phyloP scores from a whole-genome alignment of 2,329 filamentous ascomycete species.

The Fusarium sp. region DNA sequence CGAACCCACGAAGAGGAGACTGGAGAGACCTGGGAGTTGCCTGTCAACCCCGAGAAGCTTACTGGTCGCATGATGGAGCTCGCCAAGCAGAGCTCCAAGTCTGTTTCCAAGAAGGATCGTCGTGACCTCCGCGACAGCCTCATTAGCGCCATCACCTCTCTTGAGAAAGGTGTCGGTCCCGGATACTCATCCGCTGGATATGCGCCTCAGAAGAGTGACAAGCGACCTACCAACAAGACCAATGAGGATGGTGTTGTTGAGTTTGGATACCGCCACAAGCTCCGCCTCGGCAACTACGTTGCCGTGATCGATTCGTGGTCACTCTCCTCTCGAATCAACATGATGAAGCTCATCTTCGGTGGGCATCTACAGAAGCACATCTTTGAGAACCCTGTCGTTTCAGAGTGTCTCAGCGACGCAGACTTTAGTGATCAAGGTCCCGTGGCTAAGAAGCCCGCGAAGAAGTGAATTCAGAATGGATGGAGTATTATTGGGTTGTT shows the following conservation, averaged over 20 bases:
- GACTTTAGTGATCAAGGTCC: constrained; percentile 44
- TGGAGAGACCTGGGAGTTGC: constrained; percentile 60
- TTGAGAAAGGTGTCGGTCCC: constrained; percentile 65
- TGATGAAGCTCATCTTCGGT: constrained; percentile 60
- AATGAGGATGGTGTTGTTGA: constrained; percentile 58
- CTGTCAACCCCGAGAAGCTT: constrained; percentile 62
- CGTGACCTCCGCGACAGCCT: constrained; percentile 60
- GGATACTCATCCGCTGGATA: constrained; percentile 62
- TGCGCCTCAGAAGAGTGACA: constrained; percentile 53
- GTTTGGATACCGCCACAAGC: constrained; percentile 63
- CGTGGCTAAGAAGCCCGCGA: constrained; percentile 13
- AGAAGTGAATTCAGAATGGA: constrained; percentile 11
- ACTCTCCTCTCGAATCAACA: constrained; percentile 58
- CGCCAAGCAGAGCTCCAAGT: constrained; percentile 59
- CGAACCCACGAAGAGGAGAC: constrained; percentile 61
- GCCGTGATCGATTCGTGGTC: constrained; percentile 64
- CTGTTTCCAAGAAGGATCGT: constrained; percentile 61
- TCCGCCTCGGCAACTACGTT: constrained; percentile 58
- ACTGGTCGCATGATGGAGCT: constrained; percentile 60
- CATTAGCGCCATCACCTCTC: constrained; percentile 63
- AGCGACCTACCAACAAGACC: constrained; percentile 53
- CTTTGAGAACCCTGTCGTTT: constrained; percentile 52
- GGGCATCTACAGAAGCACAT: constrained; percentile 55
- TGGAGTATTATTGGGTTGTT: background rate
- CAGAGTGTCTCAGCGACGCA: constrained; percentile 52